Base-by-base conservation (phyloP, 2,329 filamentous ascomycete species). In the Fusarium sp. region DNA sequence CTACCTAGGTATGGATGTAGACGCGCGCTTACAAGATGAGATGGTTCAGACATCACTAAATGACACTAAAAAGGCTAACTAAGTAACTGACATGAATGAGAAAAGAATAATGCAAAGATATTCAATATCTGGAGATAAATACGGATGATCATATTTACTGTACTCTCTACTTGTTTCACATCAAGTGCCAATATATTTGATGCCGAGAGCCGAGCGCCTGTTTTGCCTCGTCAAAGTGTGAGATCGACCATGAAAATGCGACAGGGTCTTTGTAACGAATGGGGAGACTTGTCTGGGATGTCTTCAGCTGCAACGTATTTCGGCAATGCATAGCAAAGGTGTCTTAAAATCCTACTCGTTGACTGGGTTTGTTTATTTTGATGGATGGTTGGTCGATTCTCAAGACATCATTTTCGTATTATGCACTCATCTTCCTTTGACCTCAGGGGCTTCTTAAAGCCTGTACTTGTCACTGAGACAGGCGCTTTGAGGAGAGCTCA, bases 11-110 rank as follows among this genome's bases (percentile, higher is more conserved):
- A 43, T 10, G 55, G 13, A 28, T 20, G 45, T 77, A 76, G 64
- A 76, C 75, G 75, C 75, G 75, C 75, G 75, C 75, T 77, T 77
- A 66, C 55, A 74, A 57, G 63, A 60, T 20, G 18, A 54, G 14
- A 53, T 45, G 55, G 40, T 47, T 47, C 25, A 34, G 21, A 59
- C 41, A 54, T 53, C 40, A 45, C 54, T 42, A 48, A 18, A 25
- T 10, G 20, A 21, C 48, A 51, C 32, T 41, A 41, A n/a, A 37
- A 32, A 28, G 32, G 13, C 53, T 55, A 48, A 20, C 14, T 10
- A 18, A 12, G 23, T 55, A 23, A 18, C 46, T 16, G 28, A 32
- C 16, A 21, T 21, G 14, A 10, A 27, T 21, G 14, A 21, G 28
- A 27, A 55, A 21, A 18, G 18, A 23, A 18, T 28, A 14, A 55